Percentiles rank a stretch among this genome's conserved stretches.
Conservation (phyloP, 176 grass and related monocot genomes). For the Musa acuminata region DNA sequence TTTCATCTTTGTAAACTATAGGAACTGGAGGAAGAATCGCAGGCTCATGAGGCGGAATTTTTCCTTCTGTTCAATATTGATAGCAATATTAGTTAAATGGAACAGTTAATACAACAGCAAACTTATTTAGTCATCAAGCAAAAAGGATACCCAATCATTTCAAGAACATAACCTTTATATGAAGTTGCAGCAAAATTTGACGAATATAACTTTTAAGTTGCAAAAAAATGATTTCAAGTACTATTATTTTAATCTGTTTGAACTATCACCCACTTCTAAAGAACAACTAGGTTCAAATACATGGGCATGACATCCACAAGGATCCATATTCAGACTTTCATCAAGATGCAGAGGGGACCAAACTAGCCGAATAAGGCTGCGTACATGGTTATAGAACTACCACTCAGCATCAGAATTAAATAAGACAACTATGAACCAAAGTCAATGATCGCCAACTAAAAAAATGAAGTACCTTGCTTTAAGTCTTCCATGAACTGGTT, state of each 20-base stretch:
- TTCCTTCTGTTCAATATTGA: slow-evolving; percentile 52
- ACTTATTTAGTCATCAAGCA: neutral
- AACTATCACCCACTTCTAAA: neutral
- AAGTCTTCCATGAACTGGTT: slow-evolving; percentile 89
- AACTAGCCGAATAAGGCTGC: neutral
- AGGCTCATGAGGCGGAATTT: slow-evolving; percentile 71
- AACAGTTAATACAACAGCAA: neutral
- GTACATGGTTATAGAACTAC: neutral
- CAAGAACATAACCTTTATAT: neutral
- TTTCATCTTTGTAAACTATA: slow-evolving; percentile 55
- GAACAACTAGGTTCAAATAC: neutral
- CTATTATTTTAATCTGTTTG: neutral
- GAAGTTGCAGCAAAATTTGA: too few relatives aligned
- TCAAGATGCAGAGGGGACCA: neutral
- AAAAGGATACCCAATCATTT: neutral
- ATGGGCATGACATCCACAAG: neutral
- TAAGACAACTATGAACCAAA: neutral
- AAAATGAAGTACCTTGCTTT: slow-evolving; percentile 66
- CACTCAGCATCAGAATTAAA: neutral
- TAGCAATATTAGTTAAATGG: neutral
- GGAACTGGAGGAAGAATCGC: slow-evolving; percentile 55
- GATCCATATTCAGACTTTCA: neutral
- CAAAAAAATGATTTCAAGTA: neutral
- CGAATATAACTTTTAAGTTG: neutral
- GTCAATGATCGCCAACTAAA: neutral